phyloP scores from a whole-genome alignment of 306 rosid species.

The Lagenaria siceraria region DNA sequence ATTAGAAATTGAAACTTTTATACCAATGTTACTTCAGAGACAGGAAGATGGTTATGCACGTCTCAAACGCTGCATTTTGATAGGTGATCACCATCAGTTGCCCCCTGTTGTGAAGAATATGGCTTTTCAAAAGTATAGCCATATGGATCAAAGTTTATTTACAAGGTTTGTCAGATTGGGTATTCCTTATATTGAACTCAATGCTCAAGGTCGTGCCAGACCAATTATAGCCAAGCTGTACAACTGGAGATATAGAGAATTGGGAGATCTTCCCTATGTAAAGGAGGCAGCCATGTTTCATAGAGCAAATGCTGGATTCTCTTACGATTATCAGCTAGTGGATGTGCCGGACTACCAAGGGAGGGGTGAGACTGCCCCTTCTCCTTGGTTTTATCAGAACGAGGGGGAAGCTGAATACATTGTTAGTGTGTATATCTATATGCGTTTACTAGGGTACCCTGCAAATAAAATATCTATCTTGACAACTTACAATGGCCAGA shows the following conservation, averaged over 20 bases:
- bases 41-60: constrained; percentile 98
- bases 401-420: constrained; percentile 95
- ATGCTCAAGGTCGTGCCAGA: constrained; percentile 99
- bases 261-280: constrained; percentile 85
- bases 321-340: constrained; percentile 86
- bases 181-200: constrained; percentile 93
- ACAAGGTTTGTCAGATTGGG: constrained; percentile 96
- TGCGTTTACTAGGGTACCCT: constrained; percentile 92
- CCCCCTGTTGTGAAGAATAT: constrained; percentile 99
- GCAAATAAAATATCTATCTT: constrained; percentile 92
- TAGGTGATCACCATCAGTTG: constrained; percentile 97
- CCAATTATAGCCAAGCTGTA: constrained; percentile 86
- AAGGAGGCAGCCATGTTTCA: constrained; percentile 48
- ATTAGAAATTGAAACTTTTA: constrained; percentile 94
- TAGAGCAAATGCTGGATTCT: constrained; percentile 89
- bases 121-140: constrained; percentile 98
- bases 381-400: constrained; percentile 98
- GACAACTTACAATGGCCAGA: constrained; percentile 99
- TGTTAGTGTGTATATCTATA: constrained; percentile 86
- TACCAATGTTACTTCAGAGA: constrained; percentile 97
- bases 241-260: constrained; percentile 93
- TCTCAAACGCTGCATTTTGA: constrained; percentile 91
- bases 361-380: constrained; percentile 87
- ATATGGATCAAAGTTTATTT: constrained; percentile 95
- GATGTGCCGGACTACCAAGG: constrained; percentile 92